A percentile compares a stretch with the other conserved stretches of the same genome.
Evolutionary conservation across 352 stramenopile genomes (phyloP).

Genomic region (Globisporangium nunn): DNA sequence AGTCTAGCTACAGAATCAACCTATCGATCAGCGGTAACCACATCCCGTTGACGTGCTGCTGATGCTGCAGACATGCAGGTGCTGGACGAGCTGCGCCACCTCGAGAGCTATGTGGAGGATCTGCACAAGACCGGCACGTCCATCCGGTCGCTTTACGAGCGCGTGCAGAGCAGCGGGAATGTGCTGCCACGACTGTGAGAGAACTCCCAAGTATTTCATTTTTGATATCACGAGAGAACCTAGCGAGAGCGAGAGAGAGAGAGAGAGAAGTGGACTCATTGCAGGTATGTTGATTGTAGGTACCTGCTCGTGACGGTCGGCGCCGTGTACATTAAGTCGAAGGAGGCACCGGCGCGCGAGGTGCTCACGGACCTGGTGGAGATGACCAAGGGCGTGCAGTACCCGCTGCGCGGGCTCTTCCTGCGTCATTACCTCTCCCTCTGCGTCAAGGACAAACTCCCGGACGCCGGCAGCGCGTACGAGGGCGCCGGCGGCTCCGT

Average conservation of each 20-base stretch:
- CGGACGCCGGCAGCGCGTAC: conserved; percentile 68
- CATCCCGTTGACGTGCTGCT: too few species aligned
- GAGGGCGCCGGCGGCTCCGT: conserved; percentile 63
- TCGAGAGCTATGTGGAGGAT: conserved; percentile 93
- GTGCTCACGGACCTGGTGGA: conserved; percentile 98
- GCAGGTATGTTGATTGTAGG: conserved; percentile 10
- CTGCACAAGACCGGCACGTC: conserved; percentile 72
- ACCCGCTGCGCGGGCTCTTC: conserved; percentile 97
- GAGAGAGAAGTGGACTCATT: not conserved
- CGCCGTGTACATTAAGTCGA: conserved; percentile 90
- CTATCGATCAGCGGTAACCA: too few species aligned
- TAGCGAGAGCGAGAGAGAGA: too few species aligned
- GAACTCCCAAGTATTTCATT: not conserved
- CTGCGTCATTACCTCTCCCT: conserved; percentile 95
- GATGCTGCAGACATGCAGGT: conserved; percentile 64
- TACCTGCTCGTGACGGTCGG: conserved; percentile 97
- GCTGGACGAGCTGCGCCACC: conserved; percentile 90
- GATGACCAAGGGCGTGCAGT: conserved; percentile 98
- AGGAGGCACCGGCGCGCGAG: conserved; percentile 67
- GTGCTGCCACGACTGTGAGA: conserved; percentile 91
- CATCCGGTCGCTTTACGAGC: conserved; percentile 93
- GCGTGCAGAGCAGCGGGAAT: conserved; percentile 92
- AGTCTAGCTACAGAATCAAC: conserved; percentile 14
- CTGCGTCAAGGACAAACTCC: conserved; percentile 93
- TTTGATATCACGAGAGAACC: too few species aligned